Conservation (phyloP, 2,329 filamentous ascomycete genomes). For the Calonectria ilicicola region DNA sequence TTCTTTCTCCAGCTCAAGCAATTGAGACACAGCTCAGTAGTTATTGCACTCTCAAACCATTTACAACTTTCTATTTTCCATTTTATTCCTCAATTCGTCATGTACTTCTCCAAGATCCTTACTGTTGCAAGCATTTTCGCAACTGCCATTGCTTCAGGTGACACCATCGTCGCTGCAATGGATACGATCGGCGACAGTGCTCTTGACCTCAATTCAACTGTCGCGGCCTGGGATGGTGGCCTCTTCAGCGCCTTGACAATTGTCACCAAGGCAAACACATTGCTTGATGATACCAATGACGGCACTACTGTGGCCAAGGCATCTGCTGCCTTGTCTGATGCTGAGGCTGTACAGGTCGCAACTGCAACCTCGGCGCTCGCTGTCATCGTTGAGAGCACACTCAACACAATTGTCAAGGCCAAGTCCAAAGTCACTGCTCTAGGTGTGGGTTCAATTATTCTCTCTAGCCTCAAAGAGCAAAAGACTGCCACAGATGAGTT, state of each 20-base stretch:
- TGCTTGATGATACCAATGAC: slow-evolving; percentile 54
- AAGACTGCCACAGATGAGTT: slow-evolving; percentile 54
- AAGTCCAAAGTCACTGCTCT: slow-evolving; percentile 59
- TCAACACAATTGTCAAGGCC: slow-evolving; percentile 51
- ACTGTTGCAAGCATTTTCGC: slow-evolving; percentile 35
- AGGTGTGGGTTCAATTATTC: slow-evolving; percentile 55
- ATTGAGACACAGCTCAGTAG: background rate
- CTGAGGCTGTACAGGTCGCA: slow-evolving; percentile 55
- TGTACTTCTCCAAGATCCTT: slow-evolving; percentile 41
- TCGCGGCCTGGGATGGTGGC: slow-evolving; percentile 53
- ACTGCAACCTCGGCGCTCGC: slow-evolving; percentile 50
- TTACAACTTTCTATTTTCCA: background rate
- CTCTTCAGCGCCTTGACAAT: slow-evolving; percentile 56
- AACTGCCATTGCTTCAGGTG: slow-evolving; percentile 47
- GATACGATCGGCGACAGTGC: slow-evolving; percentile 49
- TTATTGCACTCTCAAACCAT: background rate
- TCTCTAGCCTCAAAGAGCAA: slow-evolving; percentile 55
- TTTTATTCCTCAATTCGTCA: slow-evolving; percentile 15
- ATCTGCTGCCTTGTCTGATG: slow-evolving; percentile 51
- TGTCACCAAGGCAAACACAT: slow-evolving; percentile 49
- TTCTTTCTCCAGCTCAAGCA: background rate
- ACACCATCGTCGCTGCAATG: slow-evolving; percentile 51
- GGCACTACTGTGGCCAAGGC: slow-evolving; percentile 51
- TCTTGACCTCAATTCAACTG: slow-evolving; percentile 47
- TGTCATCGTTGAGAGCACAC: slow-evolving; percentile 51